Conservation (phyloP, 2,329 filamentous ascomycete species). For the Periconia digitata region DNA sequence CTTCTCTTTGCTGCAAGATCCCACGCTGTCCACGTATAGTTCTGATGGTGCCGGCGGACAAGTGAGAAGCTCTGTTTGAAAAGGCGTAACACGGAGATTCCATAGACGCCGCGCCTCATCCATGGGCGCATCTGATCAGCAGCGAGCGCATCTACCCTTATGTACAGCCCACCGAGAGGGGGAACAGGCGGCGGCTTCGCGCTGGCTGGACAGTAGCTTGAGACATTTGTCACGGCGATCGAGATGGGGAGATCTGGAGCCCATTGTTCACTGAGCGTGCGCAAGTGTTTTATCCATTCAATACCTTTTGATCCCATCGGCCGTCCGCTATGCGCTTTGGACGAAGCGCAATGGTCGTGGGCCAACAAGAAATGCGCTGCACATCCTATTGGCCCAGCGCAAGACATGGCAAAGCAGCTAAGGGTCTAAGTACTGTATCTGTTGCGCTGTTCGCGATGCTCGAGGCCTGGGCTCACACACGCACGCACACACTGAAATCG, state of each 20-base stretch:
- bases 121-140: conserved; percentile 33
- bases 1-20: not conserved
- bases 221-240: conserved; percentile 1
- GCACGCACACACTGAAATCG: conserved; percentile 29
- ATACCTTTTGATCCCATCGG: too few relatives aligned
- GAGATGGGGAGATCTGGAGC: conserved; percentile 4
- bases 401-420: conserved; percentile 22
- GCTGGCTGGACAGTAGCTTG: not conserved
- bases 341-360: conserved; percentile 12
- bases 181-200: too few relatives aligned
- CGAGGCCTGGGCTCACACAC: conserved; percentile 24
- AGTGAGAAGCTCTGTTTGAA: conserved; percentile 27
- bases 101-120: conserved; percentile 36
- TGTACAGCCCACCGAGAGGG: too few relatives aligned
- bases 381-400: conserved; percentile 29
- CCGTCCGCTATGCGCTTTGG: conserved; percentile 7
- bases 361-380: conserved; percentile 24
- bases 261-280: too few relatives aligned
- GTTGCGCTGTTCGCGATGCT: conserved; percentile 17
- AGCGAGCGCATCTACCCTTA: too few relatives aligned
- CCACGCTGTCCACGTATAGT: too few relatives aligned
- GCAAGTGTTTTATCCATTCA: too few relatives aligned
- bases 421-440: conserved; percentile 18
- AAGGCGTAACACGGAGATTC: conserved; percentile 34
- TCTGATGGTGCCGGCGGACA: conserved; percentile 6